Evolutionary conservation across 1,284 basidiomycete species (phyloP), one percentile per base, ranked within the genome.

Genomic region (Cyathus olla): DNA sequence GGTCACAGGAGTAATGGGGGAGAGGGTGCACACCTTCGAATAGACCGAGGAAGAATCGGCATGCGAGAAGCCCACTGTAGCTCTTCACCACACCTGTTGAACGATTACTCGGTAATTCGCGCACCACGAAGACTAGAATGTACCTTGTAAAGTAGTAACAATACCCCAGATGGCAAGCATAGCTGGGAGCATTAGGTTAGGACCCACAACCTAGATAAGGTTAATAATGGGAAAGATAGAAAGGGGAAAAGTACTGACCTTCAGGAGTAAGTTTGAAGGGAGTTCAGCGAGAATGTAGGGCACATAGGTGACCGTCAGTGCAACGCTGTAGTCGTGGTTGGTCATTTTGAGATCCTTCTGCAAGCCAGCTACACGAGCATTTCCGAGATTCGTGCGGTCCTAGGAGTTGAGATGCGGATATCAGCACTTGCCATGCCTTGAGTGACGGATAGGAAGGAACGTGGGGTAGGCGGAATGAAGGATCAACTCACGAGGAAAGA

Each of bases 311-410:
- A 35, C n/a, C 11, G 28, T 76, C 79, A 35, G 86, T 74, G 48
- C 80, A 79, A 60, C 87, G 88, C 59, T 80, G 74, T 40, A 70
- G 66, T 71, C 79, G 39, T 79, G 70, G 51, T 85, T 81, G 0
- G 81, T 80, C 62, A 90, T 74, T 0, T 76, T 59, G 27, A 90
- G 73, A 35, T 80, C 80, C 42, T 75, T 80, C 67, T 87, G 84
- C 37, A 90, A 72, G 11, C 88, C 87, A 11, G 87, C 88, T 4
- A 89, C 77, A 2, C 85, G 77, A 15, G 88, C 89, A 67, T 90
- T 90, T 8, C 84, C 82, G 72, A 40, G 42, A 17, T 5, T 46
- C 21, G 11, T 35, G 19, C 44, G 21, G 39, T 8, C 31, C 6
- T 13, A 35, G 31, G 31, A 35, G 31, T 35, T 35, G 31, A 35